Percentiles rank a stretch among this genome's conserved stretches.
Conservation (phyloP, 2,329 filamentous ascomycete genomes). For the Talaromyces sp. region DNA sequence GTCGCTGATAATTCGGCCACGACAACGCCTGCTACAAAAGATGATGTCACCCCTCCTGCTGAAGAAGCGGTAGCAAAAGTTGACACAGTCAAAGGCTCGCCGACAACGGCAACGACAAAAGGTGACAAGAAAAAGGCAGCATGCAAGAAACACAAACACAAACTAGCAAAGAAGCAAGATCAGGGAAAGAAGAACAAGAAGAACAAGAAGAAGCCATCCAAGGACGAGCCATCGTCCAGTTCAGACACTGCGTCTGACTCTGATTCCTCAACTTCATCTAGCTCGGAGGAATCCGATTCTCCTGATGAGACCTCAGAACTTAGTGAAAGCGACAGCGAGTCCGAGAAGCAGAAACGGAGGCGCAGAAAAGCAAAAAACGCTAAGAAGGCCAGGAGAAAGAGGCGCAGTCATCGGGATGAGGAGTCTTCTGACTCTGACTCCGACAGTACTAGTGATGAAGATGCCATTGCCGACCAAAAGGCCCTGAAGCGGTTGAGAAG, state of each 20-base stretch:
- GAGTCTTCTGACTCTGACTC: conserved; percentile 24
- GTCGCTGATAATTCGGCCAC: conserved; percentile 2
- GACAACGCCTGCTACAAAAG: conserved; percentile 1
- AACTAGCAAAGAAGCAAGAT: neutral
- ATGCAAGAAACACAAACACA: conserved; percentile 9
- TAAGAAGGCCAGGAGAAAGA: conserved; percentile 34
- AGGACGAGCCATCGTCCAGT: conserved; percentile 6
- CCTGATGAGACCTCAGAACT: conserved; percentile 9
- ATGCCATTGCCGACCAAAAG: conserved; percentile 26
- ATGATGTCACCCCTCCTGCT: neutral
- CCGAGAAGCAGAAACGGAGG: conserved; percentile 33
- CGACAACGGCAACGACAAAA: neutral
- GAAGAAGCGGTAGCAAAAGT: neutral
- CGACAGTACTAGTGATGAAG: conserved; percentile 22
- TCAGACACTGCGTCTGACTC: conserved; percentile 6
- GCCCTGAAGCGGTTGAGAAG: conserved; percentile 25
- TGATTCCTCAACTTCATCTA: conserved; percentile 3
- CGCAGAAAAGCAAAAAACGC: conserved; percentile 27
- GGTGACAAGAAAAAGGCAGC: conserved; percentile 6
- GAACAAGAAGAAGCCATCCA: conserved; percentile 6
- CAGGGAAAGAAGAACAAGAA: conserved; percentile 8
- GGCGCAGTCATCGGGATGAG: conserved; percentile 31
- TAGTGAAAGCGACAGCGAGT: conserved; percentile 19
- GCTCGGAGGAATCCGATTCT: conserved; percentile 3
- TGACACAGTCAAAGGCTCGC: conserved; percentile 1